Evolutionary conservation across 768 basidiomycete genomes (phyloP).

Genomic region (Amanita polypyramis): DNA sequence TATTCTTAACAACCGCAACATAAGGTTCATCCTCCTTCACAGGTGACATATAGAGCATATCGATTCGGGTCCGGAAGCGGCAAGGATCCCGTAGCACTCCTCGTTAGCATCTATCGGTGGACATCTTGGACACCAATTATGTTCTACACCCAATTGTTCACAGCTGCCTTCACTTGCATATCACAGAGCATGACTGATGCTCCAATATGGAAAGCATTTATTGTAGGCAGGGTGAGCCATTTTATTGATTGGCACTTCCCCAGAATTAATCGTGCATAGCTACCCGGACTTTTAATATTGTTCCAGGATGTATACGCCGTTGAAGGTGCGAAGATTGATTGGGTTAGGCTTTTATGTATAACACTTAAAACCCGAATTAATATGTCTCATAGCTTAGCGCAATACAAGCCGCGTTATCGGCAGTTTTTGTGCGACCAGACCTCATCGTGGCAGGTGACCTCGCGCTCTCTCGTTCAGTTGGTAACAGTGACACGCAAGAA

Average conservation of each 20-base stretch:
- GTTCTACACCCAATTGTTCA: slow-evolving; percentile 60
- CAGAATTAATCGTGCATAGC: slow-evolving; percentile 23
- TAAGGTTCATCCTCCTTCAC: slow-evolving; percentile 1
- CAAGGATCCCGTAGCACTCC: slow-evolving; percentile 36
- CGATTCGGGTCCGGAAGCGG: slow-evolving; percentile 56
- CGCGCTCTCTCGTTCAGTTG: slow-evolving; percentile 3
- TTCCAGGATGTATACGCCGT: slow-evolving; percentile 45
- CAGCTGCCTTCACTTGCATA: slow-evolving; percentile 53
- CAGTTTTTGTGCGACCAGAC: slow-evolving; percentile 6
- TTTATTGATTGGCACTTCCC: slow-evolving; percentile 1
- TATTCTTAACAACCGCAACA: neutral
- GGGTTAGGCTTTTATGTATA: slow-evolving; percentile 31
- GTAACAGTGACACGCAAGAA: neutral
- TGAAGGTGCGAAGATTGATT: slow-evolving; percentile 45
- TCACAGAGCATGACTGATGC: slow-evolving; percentile 32
- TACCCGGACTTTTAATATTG: slow-evolving; percentile 46
- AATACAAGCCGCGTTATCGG: slow-evolving; percentile 8
- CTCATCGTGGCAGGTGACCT: slow-evolving; percentile 5
- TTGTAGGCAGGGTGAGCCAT: slow-evolving; percentile 54
- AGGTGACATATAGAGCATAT: slow-evolving; percentile 51
- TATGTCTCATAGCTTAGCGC: slow-evolving; percentile 19
- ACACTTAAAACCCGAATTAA: neutral
- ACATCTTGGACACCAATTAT: slow-evolving; percentile 51
- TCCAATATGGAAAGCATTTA: slow-evolving; percentile 59
- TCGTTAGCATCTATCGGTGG: slow-evolving; percentile 50